Base-by-base conservation (phyloP, 2,329 filamentous ascomycete species). In the Byssochlamys sp. region DNA sequence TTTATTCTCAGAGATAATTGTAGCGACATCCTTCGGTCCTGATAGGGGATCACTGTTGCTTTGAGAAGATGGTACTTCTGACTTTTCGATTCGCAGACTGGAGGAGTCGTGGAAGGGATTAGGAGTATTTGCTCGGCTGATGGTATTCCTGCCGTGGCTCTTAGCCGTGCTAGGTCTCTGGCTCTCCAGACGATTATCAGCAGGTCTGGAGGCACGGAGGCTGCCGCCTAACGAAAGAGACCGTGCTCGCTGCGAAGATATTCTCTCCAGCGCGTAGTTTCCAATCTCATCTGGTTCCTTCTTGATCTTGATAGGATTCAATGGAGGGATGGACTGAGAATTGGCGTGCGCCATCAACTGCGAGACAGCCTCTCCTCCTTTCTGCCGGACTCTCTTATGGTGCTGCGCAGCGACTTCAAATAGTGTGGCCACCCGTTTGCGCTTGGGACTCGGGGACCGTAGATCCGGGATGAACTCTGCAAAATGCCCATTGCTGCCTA, bases 341-440 rank as follows among this genome's bases (percentile, higher is more conserved):
- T 66, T 62, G 2, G 65, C 66, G 14, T 65, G 61, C 9, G 72
- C 71, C 71, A 74, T 74, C 57, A 74, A 56, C 56, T 73, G 72
- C 1, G 72, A 71, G n/a, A 75, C 72, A 14, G 66, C 70, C 59
- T 71, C 69, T 4, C 72, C 72, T 45, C 73, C 73, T 53, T 69
- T 71, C 61, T 73, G 71, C 35, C 72, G 70, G 25, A 75, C 72
- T 53, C 67, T 65, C 31, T 68, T 71, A 58, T 76, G 73, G 63
- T 75, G 72, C 53, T 75, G 71, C 3, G 72, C 68, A 9, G 71
- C 74, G 2, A 69, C 68, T 58, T 76, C 73, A 51, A 76, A 76
- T 1, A 76, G 65, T 1, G 68, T 75, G 45, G 71, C 70, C n/a
- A 75, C 71, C 35, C 73, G 69, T 62, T 75, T 76, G 50, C 74